Evolutionary conservation across 108 stramenopile species (phyloP), one percentile per base, ranked within the genome.

Genomic region (Nitzschia inconspicua): DNA sequence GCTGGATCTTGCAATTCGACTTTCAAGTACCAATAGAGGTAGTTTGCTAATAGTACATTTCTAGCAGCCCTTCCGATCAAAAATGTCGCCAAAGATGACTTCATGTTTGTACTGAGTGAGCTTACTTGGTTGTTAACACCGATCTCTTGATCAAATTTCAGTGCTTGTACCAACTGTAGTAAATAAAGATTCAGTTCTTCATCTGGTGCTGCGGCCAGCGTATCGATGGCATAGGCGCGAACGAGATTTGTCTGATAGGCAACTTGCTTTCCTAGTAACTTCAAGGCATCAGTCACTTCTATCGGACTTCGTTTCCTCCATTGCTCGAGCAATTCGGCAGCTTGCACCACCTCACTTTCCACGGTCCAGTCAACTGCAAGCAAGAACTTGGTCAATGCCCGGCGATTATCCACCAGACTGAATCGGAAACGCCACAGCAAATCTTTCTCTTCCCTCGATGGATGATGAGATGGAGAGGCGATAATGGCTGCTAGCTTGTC

Each of bases 131-230:
- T 35, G 44, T 44, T 26, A 11, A 18, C 44, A 34, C 29, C 40
- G 30, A 36, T 31, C 13, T 32, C 29, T 36, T 71, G 84, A 73
- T 99, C 97, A 64, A 98, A 99, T 63, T 97, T 93, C 14, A 98
- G 63, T 14, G 97, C 98, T 78, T 98, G 97, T 13, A 99, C 99
- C 2, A 99, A 75, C 70, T 99, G 99, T 19, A 99, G 77, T 14
- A 99, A 72, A 65, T 96, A 98, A 3, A 95, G 70, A 27, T 82
- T 78, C n/a, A 99, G 72, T 66, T 97, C 97, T 28, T 90, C 94
- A 63, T 98, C 97, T 1, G 94, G 84, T 23, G 96, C 96, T 16
- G 76, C 37, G 2, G 76, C 76, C 5, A 99, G 80, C 0, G 92
- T 89, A 46, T 96, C 91, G 31, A 99, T 96, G 18, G 99, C 99